Percentiles rank a stretch among this genome's conserved stretches.
Conservation (phyloP, 176 grass and related monocot genomes). For the Phoenix dactylifera region DNA sequence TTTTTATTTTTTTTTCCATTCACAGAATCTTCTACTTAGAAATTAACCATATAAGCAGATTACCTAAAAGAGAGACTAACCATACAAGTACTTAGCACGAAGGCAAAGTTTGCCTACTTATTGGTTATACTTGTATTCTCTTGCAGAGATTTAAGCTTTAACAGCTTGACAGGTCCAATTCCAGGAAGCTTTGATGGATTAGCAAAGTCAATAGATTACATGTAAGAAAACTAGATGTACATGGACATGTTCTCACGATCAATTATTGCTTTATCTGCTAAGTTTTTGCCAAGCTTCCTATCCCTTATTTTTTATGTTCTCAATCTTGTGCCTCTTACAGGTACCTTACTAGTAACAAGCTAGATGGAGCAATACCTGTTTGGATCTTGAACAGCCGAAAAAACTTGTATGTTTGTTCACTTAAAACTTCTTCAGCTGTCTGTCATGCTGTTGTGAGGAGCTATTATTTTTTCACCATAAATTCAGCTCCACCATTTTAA, state of each 20-base stretch:
- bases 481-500: too few species aligned
- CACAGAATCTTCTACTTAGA: too few species aligned
- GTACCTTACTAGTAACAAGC: conserved; percentile 13
- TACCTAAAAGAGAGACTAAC: too few species aligned
- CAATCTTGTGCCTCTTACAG: neutral
- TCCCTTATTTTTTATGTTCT: neutral
- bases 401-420: neutral
- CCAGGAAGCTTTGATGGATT: neutral
- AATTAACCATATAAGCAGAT: too few species aligned
- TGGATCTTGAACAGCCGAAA: neutral
- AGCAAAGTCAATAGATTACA: neutral
- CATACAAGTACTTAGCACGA: too few species aligned
- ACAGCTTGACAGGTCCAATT: conserved; percentile 8
- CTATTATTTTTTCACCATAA: too few species aligned
- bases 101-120: neutral
- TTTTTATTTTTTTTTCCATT: too few species aligned
- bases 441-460: too few species aligned
- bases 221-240: neutral
- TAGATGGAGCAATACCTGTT: neutral
- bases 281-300: neutral
- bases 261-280: neutral
- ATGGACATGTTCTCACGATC: neutral
- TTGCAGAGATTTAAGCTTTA: conserved; percentile 19
- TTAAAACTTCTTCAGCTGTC: too few species aligned
- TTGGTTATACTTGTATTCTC: neutral